Evolutionary conservation across 345 rosid genomes (phyloP), one percentile per base, ranked within the genome.

Genomic region (Anacardium occidentale): DNA sequence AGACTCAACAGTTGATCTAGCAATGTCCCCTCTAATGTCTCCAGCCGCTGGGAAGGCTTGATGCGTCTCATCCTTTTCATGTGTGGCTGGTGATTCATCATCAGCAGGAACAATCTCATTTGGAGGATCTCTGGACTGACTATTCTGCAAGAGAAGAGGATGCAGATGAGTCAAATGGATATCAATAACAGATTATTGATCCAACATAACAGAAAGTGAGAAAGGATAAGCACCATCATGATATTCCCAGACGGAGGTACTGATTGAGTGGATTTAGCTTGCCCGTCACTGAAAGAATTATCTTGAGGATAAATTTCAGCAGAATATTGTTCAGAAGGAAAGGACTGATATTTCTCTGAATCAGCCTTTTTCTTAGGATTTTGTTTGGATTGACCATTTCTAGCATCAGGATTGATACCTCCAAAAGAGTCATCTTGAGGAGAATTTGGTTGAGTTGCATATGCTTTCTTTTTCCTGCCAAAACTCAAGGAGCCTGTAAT

Each of bases 401-500:
- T 77, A 5, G 83, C 76, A 21, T 70, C 25, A 67, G 61, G 62
- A 62, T 53, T 75, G 70, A 18, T 15, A 60, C 72, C 78, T 32
- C 34, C 67, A 48, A 63, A 73, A 50, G 75, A 83, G 66, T 73
- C 79, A 66, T 26, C 71, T 72, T 56, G 77, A 52, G 90, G 83
- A 18, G 98, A 68, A 42, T 10, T 74, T 26, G 85, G 81, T 68
- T 73, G 84, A 67, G 87, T 76, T 56, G 78, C 64, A n/a, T 85
- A 48, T 75, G 78, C 88, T 66, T 86, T 87, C 87, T 90, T 84
- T 72, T 81, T 88, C 79, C 82, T 80, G 71, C 89, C 88, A 67
- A 89, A 84, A 85, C 93, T 90, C 64, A 82, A 77, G 64, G 91
- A 86, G 56, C 83, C 97, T 86, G 82, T 65, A 60, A 80, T 9